Base-by-base conservation (phyloP, 2,329 filamentous ascomycete species). In the Phaeosphaeriaceae sp. region DNA sequence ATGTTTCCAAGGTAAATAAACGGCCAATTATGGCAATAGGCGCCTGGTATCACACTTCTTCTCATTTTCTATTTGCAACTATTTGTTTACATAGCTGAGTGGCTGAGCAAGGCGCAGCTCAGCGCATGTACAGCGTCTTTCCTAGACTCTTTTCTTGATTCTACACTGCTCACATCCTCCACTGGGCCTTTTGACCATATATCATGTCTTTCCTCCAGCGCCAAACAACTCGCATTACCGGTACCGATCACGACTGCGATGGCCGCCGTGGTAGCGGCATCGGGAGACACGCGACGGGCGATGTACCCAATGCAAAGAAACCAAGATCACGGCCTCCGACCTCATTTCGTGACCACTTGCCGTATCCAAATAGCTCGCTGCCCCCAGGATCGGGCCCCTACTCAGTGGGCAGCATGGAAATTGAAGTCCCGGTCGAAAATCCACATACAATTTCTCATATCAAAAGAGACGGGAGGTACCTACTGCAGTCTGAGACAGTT, bases 401-500 rank as follows among this genome's bases (percentile, higher is more conserved):
- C 58, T 75, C 70, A 17, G 71, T 69, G n/a, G 64, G 63, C 2
- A 66, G 60, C n/a, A 81, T 83, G 76, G 80, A 83, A 46, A 77
- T 83, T 32, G 81, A 84, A 66, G 73, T 83, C 0, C 80, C 81
- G 0, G 81, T 71, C 7, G 61, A 74, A 29, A 60, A 77, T 15
- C 79, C 81, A 1, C 70, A 76, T 29, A 63, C 73, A 0, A 79
- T 83, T 56, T 81, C 79, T 1, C 62, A 81, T 45, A 82, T 83
- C 46, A 81, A 72, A 28, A 72, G 81, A 30, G 55, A 80, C 20
- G 70, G 77, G 42, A 70, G 72, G 45, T 76, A 80, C 53, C 52
- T 82, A 6, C 66, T 85, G 12, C 73, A 81, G 44, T 68, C 83
- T 12, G 77, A 84, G 51, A 87, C 85, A 0, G 82, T 87, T 7